Percentiles rank a stretch among this genome's conserved stretches.
Conservation (phyloP, 257 asterid species). For the Parsonsia alboflavescens region DNA sequence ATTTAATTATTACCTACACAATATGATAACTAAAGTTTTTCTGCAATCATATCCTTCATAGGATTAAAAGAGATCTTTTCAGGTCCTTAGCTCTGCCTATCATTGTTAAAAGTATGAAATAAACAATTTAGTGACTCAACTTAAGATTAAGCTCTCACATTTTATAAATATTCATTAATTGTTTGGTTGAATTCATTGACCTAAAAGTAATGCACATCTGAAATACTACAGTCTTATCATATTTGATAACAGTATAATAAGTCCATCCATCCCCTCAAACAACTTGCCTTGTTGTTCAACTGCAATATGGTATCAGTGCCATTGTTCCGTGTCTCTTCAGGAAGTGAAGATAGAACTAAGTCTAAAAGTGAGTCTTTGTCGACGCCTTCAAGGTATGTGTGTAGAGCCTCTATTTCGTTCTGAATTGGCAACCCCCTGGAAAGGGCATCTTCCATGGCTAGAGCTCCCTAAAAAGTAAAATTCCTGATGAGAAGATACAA, state of each 20-base stretch:
- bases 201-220: neutral
- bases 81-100: neutral
- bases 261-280: neutral
- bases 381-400: constrained; percentile 55
- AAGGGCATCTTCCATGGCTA: constrained; percentile 84
- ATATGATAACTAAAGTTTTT: neutral
- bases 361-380: constrained; percentile 60
- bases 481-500: neutral
- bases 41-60: neutral
- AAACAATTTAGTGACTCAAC: neutral
- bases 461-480: constrained; percentile 58
- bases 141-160: neutral
- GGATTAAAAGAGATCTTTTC: neutral
- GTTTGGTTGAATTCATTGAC: neutral
- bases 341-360: constrained; percentile 78
- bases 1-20: no score
- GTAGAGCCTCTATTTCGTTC: constrained; percentile 69
- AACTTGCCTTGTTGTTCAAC: constrained; percentile 76
- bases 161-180: neutral
- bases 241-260: neutral
- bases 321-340: constrained; percentile 59
- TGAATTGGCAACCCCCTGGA: constrained; percentile 82
- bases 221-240: neutral
- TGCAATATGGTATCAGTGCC: constrained; percentile 77
- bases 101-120: neutral